Conservation (phyloP, 371 early-diverging fungal genomes). For the Apophysomyces trapeziformis region DNA sequence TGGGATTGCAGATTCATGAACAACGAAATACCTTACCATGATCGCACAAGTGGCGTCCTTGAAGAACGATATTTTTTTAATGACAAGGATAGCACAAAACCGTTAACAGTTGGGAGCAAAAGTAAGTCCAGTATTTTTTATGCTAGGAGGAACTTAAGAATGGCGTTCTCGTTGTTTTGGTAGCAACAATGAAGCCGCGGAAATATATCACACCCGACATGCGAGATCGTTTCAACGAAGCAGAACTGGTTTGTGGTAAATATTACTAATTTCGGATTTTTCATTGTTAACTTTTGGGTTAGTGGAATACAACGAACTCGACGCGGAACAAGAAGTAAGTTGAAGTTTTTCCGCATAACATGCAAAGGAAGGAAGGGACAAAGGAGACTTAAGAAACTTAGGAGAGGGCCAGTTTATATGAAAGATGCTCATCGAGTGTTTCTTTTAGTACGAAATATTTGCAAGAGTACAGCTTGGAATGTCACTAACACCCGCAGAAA, state of each 20-base stretch:
- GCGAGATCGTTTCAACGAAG: conserved; percentile 24
- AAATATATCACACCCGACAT: conserved; percentile 7
- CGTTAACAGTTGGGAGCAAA: not conserved
- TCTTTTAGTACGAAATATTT: conserved; percentile 41
- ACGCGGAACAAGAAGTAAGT: conserved; percentile 37
- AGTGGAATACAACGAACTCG: conserved; percentile 37
- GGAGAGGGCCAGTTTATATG: not conserved
- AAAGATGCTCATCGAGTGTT: not conserved
- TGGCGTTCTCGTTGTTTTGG: not conserved
- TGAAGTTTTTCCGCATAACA: not conserved
- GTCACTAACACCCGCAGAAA: conserved; percentile 35
- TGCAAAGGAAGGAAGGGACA: not conserved
- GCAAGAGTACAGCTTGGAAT: conserved; percentile 42
- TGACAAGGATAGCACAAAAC: conserved; percentile 18
- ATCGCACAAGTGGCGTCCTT: conserved; percentile 12
- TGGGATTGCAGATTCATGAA: conserved; percentile 36
- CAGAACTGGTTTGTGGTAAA: conserved; percentile 36
- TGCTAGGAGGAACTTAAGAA: not conserved
- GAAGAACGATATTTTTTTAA: conserved; percentile 17
- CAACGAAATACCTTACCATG: conserved; percentile 38
- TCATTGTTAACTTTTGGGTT: not conserved
- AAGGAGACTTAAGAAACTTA: too few relatives aligned
- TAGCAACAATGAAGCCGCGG: not conserved
- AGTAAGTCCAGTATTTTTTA: not conserved
- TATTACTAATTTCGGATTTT: not conserved